These are phyloP conservation scores for Filobasidium floriforme DNA, from an alignment of 768 basidiomycete genomes.

Conservation along the genomic window DNA sequence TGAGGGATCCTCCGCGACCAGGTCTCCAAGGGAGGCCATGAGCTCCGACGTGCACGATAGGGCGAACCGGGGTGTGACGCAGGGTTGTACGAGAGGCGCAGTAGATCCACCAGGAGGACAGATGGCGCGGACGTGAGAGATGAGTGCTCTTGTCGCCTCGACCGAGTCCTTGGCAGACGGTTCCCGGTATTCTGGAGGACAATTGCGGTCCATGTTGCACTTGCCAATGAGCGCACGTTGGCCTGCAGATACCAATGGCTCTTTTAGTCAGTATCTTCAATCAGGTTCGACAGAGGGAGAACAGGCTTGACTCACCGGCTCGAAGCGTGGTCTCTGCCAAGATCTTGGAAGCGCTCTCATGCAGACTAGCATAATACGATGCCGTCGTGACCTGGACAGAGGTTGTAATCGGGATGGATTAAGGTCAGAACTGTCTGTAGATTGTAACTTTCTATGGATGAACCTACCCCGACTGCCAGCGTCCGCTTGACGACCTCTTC, in stretches of 20 bases:
- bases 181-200: conserved; percentile 64
- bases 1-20: conserved; percentile 52
- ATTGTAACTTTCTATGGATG: conserved; percentile 7
- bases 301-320: conserved; percentile 50
- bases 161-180: conserved; percentile 57
- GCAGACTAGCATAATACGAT: conserved; percentile 80
- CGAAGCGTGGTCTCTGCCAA: conserved; percentile 66
- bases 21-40: conserved; percentile 55
- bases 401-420: not conserved
- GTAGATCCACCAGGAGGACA: conserved; percentile 29
- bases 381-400: conserved; percentile 73
- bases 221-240: conserved; percentile 40
- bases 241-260: conserved; percentile 21
- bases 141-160: conserved; percentile 56
- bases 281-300: not conserved
- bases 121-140: conserved; percentile 62
- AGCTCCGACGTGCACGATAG: conserved; percentile 74
- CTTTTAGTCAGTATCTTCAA: not conserved
- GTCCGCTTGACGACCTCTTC: conserved; percentile 61
- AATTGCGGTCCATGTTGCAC: conserved; percentile 79
- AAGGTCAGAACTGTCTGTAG: not conserved
- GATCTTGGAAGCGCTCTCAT: conserved; percentile 69
- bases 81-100: conserved; percentile 66
- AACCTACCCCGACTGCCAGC: conserved; percentile 66
- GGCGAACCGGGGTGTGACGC: conserved; percentile 93